These are phyloP conservation scores for Cenchrus purpureus DNA, from an alignment of 176 grass and related monocot genomes.

Conservation along the genomic window DNA sequence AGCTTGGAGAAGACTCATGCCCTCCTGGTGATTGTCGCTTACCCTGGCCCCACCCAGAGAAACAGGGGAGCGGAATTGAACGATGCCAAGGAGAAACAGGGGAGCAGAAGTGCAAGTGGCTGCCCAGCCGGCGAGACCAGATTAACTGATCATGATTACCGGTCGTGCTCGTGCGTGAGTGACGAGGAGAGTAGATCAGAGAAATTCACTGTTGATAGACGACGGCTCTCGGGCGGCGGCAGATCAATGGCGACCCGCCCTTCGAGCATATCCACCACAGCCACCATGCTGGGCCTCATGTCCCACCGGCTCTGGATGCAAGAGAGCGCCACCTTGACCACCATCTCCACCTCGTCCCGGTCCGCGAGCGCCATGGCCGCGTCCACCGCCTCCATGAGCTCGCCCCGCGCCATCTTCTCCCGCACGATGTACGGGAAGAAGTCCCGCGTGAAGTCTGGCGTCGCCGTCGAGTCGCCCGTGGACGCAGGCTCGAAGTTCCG, in stretches of 20 bases:
- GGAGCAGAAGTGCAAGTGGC: too few species aligned
- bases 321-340: constrained; percentile 49
- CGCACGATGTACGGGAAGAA: constrained; percentile 43
- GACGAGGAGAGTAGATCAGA: not conserved
- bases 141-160: not conserved
- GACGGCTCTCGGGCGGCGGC: constrained; percentile 43
- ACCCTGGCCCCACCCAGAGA: too few species aligned
- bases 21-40: too few species aligned
- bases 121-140: not conserved
- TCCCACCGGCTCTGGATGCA: constrained; percentile 47
- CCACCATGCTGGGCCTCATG: constrained; percentile 48
- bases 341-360: constrained; percentile 28
- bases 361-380: constrained; percentile 26
- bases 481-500: constrained; percentile 18
- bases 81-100: too few species aligned
- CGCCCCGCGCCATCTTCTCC: constrained; percentile 25
- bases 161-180: not conserved
- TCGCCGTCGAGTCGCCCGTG: not conserved
- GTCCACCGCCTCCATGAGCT: constrained; percentile 41
- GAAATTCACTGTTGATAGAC: constrained; percentile 34
- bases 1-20: too few species aligned
- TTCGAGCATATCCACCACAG: constrained; percentile 51
- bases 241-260: constrained; percentile 27
- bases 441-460: not conserved
- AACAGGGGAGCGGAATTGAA: too few species aligned